Base-by-base conservation (phyloP, 345 rosid genomes). In the Boechera divaricarpa region DNA sequence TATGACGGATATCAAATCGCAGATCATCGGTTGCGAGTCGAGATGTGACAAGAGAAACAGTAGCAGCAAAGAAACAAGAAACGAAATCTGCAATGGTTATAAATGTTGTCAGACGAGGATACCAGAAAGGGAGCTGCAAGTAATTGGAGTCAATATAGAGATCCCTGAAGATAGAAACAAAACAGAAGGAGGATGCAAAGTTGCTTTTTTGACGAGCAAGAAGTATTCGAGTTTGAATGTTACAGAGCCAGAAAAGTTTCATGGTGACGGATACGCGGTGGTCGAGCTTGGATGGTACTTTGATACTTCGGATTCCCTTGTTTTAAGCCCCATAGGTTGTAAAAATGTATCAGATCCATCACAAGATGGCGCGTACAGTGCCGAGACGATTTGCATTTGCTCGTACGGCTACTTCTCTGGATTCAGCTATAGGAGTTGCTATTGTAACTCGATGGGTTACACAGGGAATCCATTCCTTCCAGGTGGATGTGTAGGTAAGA, bases 81-180 rank as follows among this genome's bases (percentile, higher is more conserved):
- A 83, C 5, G 70, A 68, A 5, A 31, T 63, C 0, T 87, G 86
- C 80, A 41, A 51, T 36, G 86, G 86, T 3, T 33, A 79, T 4
- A 83, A 84, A 8, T 87, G 89, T 45, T 87, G 91, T 24, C 83
- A 88, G 24, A 78, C 81, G 5, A 16, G 82, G 5, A 75, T 87
- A 56, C 82, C 87, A 0, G 54, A 52, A 21, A 76, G 72, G 21
- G 0, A 58, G 82, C 58, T 49, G 0, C 77, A 78, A 66, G 73
- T 49, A 2, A 63, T 78, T 12, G 81, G 77, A 2, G 56, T 72
- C 1, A 13, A 1, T 5, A 2, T 79, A 26, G 78, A 74, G 70
- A 68, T 7, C 42, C 28, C 33, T 12, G 2, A 41, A 58, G 69
- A 12, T 5, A n/a, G 2, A 0, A 78, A 45, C 39, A 12, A 58